Evolutionary conservation across 148 eudicot species (phyloP), one percentile per base, ranked within the genome.

Genomic region (Oxyria digyna): DNA sequence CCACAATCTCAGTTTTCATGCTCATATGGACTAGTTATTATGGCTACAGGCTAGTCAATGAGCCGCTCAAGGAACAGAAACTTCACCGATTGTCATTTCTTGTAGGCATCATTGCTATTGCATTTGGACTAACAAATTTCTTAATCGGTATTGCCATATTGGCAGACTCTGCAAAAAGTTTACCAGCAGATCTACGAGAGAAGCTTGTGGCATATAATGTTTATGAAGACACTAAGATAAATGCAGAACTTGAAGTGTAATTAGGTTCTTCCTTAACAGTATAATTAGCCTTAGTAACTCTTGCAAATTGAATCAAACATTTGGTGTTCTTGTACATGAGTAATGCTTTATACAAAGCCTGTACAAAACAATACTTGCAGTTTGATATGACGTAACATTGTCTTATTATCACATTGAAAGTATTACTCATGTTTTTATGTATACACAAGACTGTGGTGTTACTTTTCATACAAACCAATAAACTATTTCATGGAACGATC

Each of bases 121-220:
- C 75, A 35, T 81, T 83, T 63, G 87, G 82, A 17, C 74, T 74
- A 32, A 68, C 69, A 29, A 75, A 80, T 57, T 76, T 83, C 21
- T 37, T 78, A 24, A 73, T 78, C 12, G 80, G 82, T 17, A 57
- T 83, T 9, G 67, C 73, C 40, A 33, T 80, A 49, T 62, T 75
- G 33, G 80, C 79, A 38, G 82, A 77, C 57, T 80, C 74, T n/a
- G 73, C 75, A 21, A 41, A 24, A 35, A 37, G 37, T 69, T 43
- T 75, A 4, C 27, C 78, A 54, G 31, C 32, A 54, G 14, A 54
- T 54, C 62, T 54, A 54, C 62, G 24, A 15, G 65, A 59, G n/a
- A 59, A 59, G 20, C 14, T 59, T 27, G 65, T 13, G 65, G 18
- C 18, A 13, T 4, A 13, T 59, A 29, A 14, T 59, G 37, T 15